These are phyloP conservation scores for Lachancea thermotolerans DNA, from an alignment of 805 yeast genomes.

Conservation along the genomic window DNA sequence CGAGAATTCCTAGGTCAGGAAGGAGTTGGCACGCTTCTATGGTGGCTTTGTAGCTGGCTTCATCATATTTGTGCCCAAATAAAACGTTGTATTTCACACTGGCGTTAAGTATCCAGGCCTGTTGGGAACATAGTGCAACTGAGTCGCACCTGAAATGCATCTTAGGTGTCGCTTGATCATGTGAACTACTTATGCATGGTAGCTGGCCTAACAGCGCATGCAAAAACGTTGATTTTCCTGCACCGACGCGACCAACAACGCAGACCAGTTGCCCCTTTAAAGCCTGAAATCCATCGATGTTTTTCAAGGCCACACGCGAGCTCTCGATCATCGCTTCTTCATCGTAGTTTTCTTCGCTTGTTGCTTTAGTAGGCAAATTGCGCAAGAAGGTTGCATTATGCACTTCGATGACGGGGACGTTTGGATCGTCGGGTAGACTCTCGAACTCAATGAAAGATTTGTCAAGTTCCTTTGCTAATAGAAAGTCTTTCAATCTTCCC, in stretches of 20 bases:
- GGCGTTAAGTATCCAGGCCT: constrained; percentile 48
- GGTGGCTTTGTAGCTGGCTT: constrained; percentile 36
- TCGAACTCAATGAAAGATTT: constrained; percentile 28
- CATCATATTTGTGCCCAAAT: constrained; percentile 43
- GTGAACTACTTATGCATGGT: constrained; percentile 31
- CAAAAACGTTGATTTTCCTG: constrained; percentile 58
- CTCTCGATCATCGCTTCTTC: constrained; percentile 42
- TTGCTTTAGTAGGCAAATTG: constrained; percentile 28
- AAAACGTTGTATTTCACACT: constrained; percentile 45
- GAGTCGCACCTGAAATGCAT: constrained; percentile 27
- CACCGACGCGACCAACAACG: constrained; percentile 60
- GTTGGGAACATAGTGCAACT: constrained; percentile 57
- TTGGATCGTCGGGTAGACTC: constrained; percentile 16
- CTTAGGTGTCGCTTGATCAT: constrained; percentile 33
- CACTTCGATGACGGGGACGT: constrained; percentile 34
- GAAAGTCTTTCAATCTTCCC: constrained; percentile 44
- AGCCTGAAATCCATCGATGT: constrained; percentile 43
- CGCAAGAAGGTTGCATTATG: constrained; percentile 50
- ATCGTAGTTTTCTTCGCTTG: constrained; percentile 27
- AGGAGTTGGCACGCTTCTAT: constrained; percentile 43
- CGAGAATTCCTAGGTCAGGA: constrained; percentile 42
- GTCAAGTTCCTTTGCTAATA: constrained; percentile 43
- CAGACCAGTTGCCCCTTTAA: constrained; percentile 50
- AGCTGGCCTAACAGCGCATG: constrained; percentile 51
- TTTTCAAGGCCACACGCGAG: constrained; percentile 39